Percentiles rank a stretch among this genome's conserved stretches.
Conservation (phyloP, 2,329 filamentous ascomycete species). For the Chalara sp. region DNA sequence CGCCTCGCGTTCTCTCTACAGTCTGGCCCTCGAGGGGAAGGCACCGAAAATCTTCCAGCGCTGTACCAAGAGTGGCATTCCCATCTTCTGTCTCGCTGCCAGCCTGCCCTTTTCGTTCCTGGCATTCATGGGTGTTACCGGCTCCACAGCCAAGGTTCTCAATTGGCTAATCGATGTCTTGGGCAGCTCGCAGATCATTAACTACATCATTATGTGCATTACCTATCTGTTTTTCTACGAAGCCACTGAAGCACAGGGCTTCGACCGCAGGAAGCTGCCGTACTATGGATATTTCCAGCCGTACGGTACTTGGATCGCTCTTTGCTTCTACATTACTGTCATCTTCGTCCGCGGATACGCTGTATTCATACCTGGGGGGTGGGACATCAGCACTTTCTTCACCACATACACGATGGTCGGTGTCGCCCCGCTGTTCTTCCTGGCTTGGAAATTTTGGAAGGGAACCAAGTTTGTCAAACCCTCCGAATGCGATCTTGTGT, state of each 20-base stretch:
- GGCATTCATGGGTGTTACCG: slow-evolving; percentile 59
- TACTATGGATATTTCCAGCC: slow-evolving; percentile 61
- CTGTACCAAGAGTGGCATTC: slow-evolving; percentile 54
- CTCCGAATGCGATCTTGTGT: slow-evolving; percentile 43
- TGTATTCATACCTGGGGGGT: slow-evolving; percentile 62
- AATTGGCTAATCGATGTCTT: slow-evolving; percentile 41
- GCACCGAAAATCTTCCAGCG: slow-evolving; percentile 53
- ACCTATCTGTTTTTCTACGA: slow-evolving; percentile 66
- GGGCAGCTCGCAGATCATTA: slow-evolving; percentile 66
- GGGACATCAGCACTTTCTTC: slow-evolving; percentile 59
- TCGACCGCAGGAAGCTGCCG: slow-evolving; percentile 56
- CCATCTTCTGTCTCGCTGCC: slow-evolving; percentile 54
- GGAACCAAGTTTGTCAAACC: slow-evolving; percentile 43
- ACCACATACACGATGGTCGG: slow-evolving; percentile 64
- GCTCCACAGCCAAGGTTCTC: slow-evolving; percentile 33
- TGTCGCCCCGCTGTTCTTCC: slow-evolving; percentile 47
- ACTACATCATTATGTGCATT: slow-evolving; percentile 59
- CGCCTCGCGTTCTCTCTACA: slow-evolving; percentile 62
- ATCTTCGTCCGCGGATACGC: slow-evolving; percentile 66
- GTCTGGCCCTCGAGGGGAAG: slow-evolving; percentile 58
- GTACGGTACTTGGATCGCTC: slow-evolving; percentile 52
- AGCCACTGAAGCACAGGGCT: slow-evolving; percentile 58
- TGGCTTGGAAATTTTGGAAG: slow-evolving; percentile 63
- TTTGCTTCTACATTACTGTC: slow-evolving; percentile 58
- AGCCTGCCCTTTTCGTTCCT: slow-evolving; percentile 63